Conservation (phyloP, 106 monocot genomes). For the Iris macrosiphon region DNA sequence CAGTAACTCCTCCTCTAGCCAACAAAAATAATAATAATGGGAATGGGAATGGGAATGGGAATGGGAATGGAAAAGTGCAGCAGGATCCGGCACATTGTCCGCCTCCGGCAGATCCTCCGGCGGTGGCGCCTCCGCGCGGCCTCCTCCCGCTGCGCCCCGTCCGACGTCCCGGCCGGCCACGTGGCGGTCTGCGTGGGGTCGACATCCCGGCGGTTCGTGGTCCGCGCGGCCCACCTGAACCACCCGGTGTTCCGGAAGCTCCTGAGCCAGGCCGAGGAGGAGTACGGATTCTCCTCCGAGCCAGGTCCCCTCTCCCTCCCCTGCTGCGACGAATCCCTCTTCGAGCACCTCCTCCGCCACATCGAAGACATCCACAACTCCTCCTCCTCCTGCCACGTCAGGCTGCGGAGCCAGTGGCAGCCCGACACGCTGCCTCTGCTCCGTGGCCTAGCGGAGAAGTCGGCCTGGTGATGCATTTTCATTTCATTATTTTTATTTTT, state of each 20-base stretch:
- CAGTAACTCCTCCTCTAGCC: too few relatives aligned
- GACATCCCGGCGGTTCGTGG: slow-evolving; percentile 21
- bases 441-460: background rate
- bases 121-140: slow-evolving; percentile 26
- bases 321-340: slow-evolving; percentile 34
- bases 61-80: slow-evolving; percentile 21
- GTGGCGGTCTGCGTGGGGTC: slow-evolving; percentile 32
- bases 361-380: slow-evolving; percentile 2
- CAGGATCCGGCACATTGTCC: slow-evolving; percentile 30
- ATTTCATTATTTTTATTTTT: too few relatives aligned
- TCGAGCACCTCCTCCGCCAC: slow-evolving; percentile 32
- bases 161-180: slow-evolving; percentile 37
- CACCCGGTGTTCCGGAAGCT: slow-evolving; percentile 32
- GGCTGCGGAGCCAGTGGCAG: background rate
- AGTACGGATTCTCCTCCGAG: slow-evolving; percentile 26
- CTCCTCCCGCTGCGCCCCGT: background rate
- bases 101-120: slow-evolving; percentile 31
- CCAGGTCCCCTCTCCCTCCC: slow-evolving; percentile 32
- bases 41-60: too few relatives aligned
- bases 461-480: background rate
- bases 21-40: too few relatives aligned
- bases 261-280: slow-evolving; percentile 30
- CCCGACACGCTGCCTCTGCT: background rate
- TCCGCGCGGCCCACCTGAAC: slow-evolving; percentile 27
- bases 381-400: background rate